Evolutionary conservation across 352 stramenopile species (phyloP), one percentile per base, ranked within the genome.

Genomic region (Globisporangium echinulatum): DNA sequence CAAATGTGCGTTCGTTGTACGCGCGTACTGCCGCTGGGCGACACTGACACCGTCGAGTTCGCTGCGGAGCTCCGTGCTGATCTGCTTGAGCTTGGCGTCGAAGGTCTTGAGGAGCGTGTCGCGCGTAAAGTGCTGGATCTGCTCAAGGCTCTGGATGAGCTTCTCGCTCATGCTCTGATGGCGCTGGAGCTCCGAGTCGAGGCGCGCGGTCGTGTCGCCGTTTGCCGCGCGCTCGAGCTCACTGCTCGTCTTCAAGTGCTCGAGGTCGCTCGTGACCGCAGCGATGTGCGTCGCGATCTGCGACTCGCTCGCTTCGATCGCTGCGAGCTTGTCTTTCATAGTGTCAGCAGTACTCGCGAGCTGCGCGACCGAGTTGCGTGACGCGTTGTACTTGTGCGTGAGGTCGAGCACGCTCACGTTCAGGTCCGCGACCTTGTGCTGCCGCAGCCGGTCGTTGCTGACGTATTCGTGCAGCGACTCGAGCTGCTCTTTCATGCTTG

Each of bases 401-500:
- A 89, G 67, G 49, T 89, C 76, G 43, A 78, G 39, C 39, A 89
- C 56, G 4, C 63, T 71, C 7, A 72, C 69, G 40, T 84, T 70
- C 3, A 89, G 51, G 38, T 87, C 72, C 0, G 67, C 67, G 15
- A 87, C 38, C 62, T 77, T 73, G 40, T 70, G 67, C 59, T 89
- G 79, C 8, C 71, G 72, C 37, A 81, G 62, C 0, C 62, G 63
- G 47, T 89, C 76, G 42, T 58, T 63, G 37, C 71, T 66, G 44
- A 86, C 65, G 54, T 84, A 86, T 15, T 64, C 70, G 43, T 75
- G 69, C 11, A 86, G 58, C 0, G 58, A 55, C 17, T 80, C 67
- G 8, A 88, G 63, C 51, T 88, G 72, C 38, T 74, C 64, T 42
- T 69, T 80, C 70, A 88, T 88, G 46, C 72, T 73, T 2, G 74